Base-by-base conservation (phyloP, 139 green algal species). In the Zygnema circumcarinatum region DNA sequence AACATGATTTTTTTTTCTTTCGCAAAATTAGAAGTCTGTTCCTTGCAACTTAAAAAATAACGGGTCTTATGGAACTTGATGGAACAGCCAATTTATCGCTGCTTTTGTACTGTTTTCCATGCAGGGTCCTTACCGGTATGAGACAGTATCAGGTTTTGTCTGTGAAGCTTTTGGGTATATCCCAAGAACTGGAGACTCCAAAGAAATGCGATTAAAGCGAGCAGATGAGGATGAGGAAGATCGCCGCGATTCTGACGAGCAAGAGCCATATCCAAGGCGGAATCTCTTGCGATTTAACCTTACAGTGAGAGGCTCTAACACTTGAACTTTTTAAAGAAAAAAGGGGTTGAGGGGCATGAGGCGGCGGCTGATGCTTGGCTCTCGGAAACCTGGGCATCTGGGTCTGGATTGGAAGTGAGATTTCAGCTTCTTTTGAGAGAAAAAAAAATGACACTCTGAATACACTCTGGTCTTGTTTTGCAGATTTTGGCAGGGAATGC, bases 81-180 rank as follows among this genome's bases (percentile, higher is more conserved):
- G n/a, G n/a, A n/a, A n/a, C n/a, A n/a, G n/a, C n/a, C n/a, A n/a
- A n/a, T n/a, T n/a, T n/a, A n/a, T n/a, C n/a, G n/a, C n/a, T n/a
- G n/a, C n/a, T n/a, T n/a, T n/a, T n/a, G n/a, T n/a, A n/a, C n/a
- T n/a, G n/a, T 54, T 36, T 2, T n/a, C 47, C 31, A 1, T 56
- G 68, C 84, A 88, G 38, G 76, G 29, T 21, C 22, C 31, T 41
- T 29, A 89, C 3, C 35, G 82, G 16, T 93, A 92, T 47, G 90
- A 93, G 42, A 93, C 90, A 40, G 88, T 93, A 67, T 86, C 79
- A 21, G 90, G 90, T n/a, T 93, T 86, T 38, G 74, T 92, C 83
- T 92, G 84, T 76, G 62, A 89, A 41, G 47, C 53, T 36, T 93
- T 93, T 89, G 90, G 78, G 0, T 84, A 87, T 32, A 93, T 93